A percentile compares a stretch with the other conserved stretches of the same genome.
These are phyloP conservation scores for Peterozyma xylosa DNA, from an alignment of 805 yeast species.

Conservation along the genomic window DNA sequence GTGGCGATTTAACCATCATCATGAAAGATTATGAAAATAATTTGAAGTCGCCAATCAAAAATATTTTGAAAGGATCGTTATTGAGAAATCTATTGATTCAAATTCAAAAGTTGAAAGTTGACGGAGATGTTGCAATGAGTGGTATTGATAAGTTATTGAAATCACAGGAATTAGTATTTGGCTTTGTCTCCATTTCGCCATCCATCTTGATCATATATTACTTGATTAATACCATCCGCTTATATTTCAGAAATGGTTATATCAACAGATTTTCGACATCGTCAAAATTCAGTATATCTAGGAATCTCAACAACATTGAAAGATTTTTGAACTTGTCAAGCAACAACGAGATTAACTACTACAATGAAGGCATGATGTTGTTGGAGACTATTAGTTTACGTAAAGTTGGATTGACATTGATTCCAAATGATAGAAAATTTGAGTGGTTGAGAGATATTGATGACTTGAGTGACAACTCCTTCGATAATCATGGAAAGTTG, in stretches of 20 bases:
- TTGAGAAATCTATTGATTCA: constrained; percentile 78
- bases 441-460: constrained; percentile 62
- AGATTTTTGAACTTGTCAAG: constrained; percentile 32
- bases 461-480: constrained; percentile 40
- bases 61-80: constrained; percentile 60
- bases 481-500: constrained; percentile 30
- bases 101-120: constrained; percentile 94
- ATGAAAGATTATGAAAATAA: constrained; percentile 78
- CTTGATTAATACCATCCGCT: constrained; percentile 21
- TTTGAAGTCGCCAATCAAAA: constrained; percentile 59
- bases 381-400: constrained; percentile 58
- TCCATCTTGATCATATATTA: constrained; percentile 53
- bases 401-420: constrained; percentile 33
- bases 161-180: constrained; percentile 92
- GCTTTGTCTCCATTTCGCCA: constrained; percentile 84
- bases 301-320: constrained; percentile 51
- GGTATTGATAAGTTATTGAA: constrained; percentile 88
- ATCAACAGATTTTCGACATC: constrained; percentile 23
- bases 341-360: constrained; percentile 17
- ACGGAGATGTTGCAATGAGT: constrained; percentile 80
- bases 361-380: constrained; percentile 52
- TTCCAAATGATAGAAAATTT: constrained; percentile 40
- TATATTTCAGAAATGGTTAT: constrained; percentile 28
- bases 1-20: constrained; percentile 75
- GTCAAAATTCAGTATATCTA: constrained; percentile 28